phyloP scores from a whole-genome alignment of 768 basidiomycete species.

The Suillus tomentosus region DNA sequence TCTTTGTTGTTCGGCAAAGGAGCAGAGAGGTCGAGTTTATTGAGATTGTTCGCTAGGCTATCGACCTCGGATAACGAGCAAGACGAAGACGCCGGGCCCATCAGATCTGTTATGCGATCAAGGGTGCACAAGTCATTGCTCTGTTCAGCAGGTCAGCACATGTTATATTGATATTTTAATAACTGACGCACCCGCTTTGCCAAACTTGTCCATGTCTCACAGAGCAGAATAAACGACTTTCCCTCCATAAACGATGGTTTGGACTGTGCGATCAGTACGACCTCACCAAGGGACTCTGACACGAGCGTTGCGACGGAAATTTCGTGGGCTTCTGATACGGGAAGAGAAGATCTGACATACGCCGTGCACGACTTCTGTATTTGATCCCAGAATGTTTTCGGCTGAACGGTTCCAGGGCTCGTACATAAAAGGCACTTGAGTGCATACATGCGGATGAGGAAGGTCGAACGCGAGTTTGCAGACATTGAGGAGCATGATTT shows the following conservation, averaged over 20 bases:
- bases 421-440: constrained; percentile 53
- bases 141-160: constrained; percentile 30
- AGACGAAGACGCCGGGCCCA: constrained; percentile 25
- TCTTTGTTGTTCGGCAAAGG: constrained; percentile 12
- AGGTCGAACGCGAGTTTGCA: constrained; percentile 25
- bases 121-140: constrained; percentile 48
- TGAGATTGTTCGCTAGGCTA: constrained; percentile 19
- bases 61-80: constrained; percentile 21
- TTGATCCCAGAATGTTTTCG: constrained; percentile 74
- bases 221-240: constrained; percentile 58
- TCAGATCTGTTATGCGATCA: constrained; percentile 47
- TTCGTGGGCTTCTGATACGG: constrained; percentile 16
- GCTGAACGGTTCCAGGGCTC: constrained; percentile 46
- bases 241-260: constrained; percentile 49
- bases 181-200: constrained; percentile 56
- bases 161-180: not conserved
- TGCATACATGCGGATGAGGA: constrained; percentile 42
- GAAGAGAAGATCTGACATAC: constrained; percentile 26
- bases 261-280: constrained; percentile 45
- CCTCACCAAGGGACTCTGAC: constrained; percentile 43
- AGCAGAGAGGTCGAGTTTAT: constrained; percentile 16
- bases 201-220: constrained; percentile 72
- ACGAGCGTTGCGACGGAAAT: constrained; percentile 35
- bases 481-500: constrained; percentile 35
- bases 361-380: constrained; percentile 47